Percentiles rank a stretch among this genome's conserved stretches.
Conservation (phyloP, 768 basidiomycete species). For the Roridomyces roridus region DNA sequence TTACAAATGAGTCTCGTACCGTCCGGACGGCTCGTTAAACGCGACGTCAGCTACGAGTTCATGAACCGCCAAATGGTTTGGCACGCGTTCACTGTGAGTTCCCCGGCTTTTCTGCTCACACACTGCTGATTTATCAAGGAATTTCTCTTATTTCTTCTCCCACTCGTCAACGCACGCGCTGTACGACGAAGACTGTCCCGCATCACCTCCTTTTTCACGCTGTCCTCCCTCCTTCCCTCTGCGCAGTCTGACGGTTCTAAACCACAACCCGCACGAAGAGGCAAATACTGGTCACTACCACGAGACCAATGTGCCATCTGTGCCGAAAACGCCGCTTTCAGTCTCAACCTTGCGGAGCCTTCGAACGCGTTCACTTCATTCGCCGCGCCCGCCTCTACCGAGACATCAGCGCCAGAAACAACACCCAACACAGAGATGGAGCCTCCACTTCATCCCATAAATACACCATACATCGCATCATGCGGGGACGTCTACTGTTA, state of each 20-base stretch:
- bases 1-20: conserved; percentile 79
- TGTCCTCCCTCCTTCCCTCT: conserved; percentile 35
- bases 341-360: conserved; percentile 60
- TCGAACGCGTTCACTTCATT: conserved; percentile 53
- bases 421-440: conserved; percentile 40
- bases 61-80: conserved; percentile 99
- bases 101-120: neutral
- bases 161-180: conserved; percentile 75
- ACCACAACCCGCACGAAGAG: conserved; percentile 42
- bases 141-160: conserved; percentile 92
- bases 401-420: conserved; percentile 29
- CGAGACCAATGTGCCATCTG: conserved; percentile 90
- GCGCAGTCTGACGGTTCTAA: conserved; percentile 3
- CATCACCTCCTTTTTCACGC: conserved; percentile 37
- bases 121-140: conserved; percentile 59
- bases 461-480: conserved; percentile 82
- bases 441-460: conserved; percentile 68
- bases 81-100: conserved; percentile 94
- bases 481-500: conserved; percentile 94
- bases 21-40: conserved; percentile 67
- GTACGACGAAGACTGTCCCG: conserved; percentile 64
- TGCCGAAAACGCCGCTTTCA: conserved; percentile 73
- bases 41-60: conserved; percentile 96
- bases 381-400: conserved; percentile 27
- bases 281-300: conserved; percentile 71